phyloP scores from a whole-genome alignment of 768 basidiomycete genomes.

The Boletus reticulatus region DNA sequence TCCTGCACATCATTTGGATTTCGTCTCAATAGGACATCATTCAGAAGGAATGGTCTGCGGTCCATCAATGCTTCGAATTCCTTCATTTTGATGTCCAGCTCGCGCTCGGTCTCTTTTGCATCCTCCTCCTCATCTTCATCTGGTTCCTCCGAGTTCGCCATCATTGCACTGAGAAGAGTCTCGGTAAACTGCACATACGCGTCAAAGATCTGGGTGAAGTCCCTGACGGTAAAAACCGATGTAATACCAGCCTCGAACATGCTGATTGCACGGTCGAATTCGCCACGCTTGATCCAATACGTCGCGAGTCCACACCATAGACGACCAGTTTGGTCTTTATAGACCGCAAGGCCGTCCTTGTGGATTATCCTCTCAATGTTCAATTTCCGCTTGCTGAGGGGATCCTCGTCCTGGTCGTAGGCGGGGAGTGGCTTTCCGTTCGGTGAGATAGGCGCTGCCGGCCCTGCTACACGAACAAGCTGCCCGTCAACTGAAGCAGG shows the following conservation, averaged over 20 bases:
- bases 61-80: slow-evolving; percentile 95
- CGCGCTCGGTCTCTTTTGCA: slow-evolving; percentile 71
- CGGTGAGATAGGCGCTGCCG: slow-evolving; percentile 50
- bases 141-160: slow-evolving; percentile 77
- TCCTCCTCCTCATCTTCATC: slow-evolving; percentile 80
- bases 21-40: slow-evolving; percentile 88
- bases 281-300: slow-evolving; percentile 97
- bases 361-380: slow-evolving; percentile 86
- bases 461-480: slow-evolving; percentile 70
- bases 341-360: slow-evolving; percentile 82
- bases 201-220: slow-evolving; percentile 98
- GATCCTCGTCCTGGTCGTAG: slow-evolving; percentile 86
- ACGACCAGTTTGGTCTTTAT: slow-evolving; percentile 95
- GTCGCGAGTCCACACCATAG: slow-evolving; percentile 96
- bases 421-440: slow-evolving; percentile 49
- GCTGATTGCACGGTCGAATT: slow-evolving; percentile 86
- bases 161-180: slow-evolving; percentile 82
- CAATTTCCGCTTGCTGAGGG: slow-evolving; percentile 61
- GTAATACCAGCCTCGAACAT: slow-evolving; percentile 88
- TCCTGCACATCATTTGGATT: slow-evolving; percentile 99
- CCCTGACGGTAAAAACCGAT: slow-evolving; percentile 86
- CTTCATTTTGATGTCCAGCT: slow-evolving; percentile 86
- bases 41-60: slow-evolving; percentile 91
- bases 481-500: slow-evolving; percentile 54
- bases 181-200: slow-evolving; percentile 94